phyloP scores from a whole-genome alignment of 768 basidiomycete species.

The Termitomyces sp. region DNA sequence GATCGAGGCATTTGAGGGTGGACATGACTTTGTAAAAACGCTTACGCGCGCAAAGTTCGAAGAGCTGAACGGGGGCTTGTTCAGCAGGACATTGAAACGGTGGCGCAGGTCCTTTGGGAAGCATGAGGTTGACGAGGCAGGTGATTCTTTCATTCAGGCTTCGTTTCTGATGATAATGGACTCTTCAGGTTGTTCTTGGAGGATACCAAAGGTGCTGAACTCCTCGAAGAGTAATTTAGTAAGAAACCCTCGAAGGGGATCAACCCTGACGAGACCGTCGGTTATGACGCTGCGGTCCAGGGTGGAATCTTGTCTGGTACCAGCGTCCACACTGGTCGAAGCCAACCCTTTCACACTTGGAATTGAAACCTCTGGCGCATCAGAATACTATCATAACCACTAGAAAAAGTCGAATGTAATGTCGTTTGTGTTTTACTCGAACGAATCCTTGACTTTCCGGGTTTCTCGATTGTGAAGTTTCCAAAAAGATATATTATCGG shows the following conservation, averaged over 20 bases:
- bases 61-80: neutral
- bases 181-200: slow-evolving; percentile 37
- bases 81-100: neutral
- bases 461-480: too few species aligned
- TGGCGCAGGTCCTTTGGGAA: neutral
- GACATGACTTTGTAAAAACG: neutral
- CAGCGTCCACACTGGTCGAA: slow-evolving; percentile 46
- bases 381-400: slow-evolving; percentile 49
- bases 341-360: slow-evolving; percentile 41
- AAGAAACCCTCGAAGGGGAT: slow-evolving; percentile 63
- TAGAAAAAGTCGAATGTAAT: slow-evolving; percentile 35
- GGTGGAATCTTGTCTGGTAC: slow-evolving; percentile 59
- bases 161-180: neutral
- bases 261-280: slow-evolving; percentile 73
- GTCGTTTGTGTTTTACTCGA: slow-evolving; percentile 5
- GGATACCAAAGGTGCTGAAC: slow-evolving; percentile 67
- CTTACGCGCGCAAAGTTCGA: neutral
- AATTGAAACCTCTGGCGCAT: slow-evolving; percentile 4
- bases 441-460: neutral
- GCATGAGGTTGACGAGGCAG: neutral
- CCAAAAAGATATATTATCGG: slow-evolving; percentile 19
- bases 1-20: neutral
- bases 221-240: slow-evolving; percentile 62
- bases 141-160: neutral
- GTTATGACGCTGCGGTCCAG: slow-evolving; percentile 69